Percentiles rank a stretch among this genome's conserved stretches.
phyloP scores from a whole-genome alignment of 2,329 filamentous ascomycete species.

The Meredithiella fracta region DNA sequence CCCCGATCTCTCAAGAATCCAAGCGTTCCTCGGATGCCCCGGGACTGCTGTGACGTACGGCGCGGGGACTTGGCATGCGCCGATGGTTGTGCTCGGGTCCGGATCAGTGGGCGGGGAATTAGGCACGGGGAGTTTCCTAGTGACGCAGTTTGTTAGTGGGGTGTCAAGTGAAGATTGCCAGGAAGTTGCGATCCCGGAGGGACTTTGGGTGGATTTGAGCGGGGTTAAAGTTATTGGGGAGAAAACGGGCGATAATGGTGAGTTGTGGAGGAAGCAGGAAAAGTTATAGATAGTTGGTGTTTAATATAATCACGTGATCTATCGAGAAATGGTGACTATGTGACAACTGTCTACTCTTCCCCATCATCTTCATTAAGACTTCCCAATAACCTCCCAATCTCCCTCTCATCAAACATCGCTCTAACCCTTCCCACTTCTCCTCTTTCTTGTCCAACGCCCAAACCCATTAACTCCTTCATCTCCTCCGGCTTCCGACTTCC shows the following conservation, averaged over 20 bases:
- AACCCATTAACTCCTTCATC: neutral
- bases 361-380: conserved; percentile 10
- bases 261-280: neutral
- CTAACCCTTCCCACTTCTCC: neutral
- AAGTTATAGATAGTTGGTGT: neutral
- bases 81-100: conserved; percentile 72
- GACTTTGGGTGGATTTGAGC: neutral
- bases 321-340: neutral
- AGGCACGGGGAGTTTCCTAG: conserved; percentile 61
- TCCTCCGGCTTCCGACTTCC: neutral
- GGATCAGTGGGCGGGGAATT: conserved; percentile 47
- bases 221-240: neutral
- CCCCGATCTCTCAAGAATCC: conserved; percentile 54
- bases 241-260: neutral
- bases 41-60: conserved; percentile 82
- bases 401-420: conserved; percentile 11
- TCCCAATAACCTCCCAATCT: conserved; percentile 10
- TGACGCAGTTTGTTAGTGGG: conserved; percentile 77
- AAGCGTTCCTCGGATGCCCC: conserved; percentile 63
- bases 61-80: conserved; percentile 86
- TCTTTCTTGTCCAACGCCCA: neutral
- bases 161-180: conserved; percentile 76
- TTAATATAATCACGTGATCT: neutral
- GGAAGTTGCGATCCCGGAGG: conserved; percentile 34
- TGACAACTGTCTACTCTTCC: neutral